Evolutionary conservation across 768 basidiomycete genomes (phyloP).

Genomic region (Termitomyces sp.): DNA sequence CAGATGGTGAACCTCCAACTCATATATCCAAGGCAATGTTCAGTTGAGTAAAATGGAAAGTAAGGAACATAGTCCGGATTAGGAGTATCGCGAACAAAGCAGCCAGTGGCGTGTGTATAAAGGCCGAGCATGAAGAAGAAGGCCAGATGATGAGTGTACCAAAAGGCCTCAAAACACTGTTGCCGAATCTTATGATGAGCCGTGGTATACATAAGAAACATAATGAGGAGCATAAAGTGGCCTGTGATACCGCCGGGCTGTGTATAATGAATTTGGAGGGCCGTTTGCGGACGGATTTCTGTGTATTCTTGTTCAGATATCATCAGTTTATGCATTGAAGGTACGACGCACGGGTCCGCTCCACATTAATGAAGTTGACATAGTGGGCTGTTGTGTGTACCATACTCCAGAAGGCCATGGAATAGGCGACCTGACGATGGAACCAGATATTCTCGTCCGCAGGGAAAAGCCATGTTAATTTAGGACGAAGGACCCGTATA

Average conservation of each 20-base stretch:
- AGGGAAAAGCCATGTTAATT: conserved; percentile 77
- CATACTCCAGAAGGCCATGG: conserved; percentile 89
- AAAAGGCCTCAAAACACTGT: conserved; percentile 93
- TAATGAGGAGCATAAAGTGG: conserved; percentile 92
- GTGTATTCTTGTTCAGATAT: conserved; percentile 7
- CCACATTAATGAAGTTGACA: conserved; percentile 90
- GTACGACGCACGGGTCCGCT: conserved; percentile 64
- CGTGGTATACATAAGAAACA: conserved; percentile 90
- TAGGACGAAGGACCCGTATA: conserved; percentile 79
- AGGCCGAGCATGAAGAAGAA: conserved; percentile 93
- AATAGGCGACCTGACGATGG: conserved; percentile 92
- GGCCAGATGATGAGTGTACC: conserved; percentile 94
- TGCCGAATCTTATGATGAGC: conserved; percentile 84
- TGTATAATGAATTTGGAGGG: conserved; percentile 82
- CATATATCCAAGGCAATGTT: conserved; percentile 88
- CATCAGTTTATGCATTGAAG: neutral
- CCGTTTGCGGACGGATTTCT: conserved; percentile 79
- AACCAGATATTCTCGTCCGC: conserved; percentile 96
- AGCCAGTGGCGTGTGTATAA: conserved; percentile 88
- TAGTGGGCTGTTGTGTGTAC: conserved; percentile 94
- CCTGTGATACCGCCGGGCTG: conserved; percentile 92
- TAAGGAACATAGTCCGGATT: conserved; percentile 60
- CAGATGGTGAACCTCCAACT: conserved; percentile 92
- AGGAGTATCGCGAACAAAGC: conserved; percentile 87
- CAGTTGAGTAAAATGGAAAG: conserved; percentile 86